Conservation (phyloP, 768 basidiomycete genomes). For the Tulasnella sp. region DNA sequence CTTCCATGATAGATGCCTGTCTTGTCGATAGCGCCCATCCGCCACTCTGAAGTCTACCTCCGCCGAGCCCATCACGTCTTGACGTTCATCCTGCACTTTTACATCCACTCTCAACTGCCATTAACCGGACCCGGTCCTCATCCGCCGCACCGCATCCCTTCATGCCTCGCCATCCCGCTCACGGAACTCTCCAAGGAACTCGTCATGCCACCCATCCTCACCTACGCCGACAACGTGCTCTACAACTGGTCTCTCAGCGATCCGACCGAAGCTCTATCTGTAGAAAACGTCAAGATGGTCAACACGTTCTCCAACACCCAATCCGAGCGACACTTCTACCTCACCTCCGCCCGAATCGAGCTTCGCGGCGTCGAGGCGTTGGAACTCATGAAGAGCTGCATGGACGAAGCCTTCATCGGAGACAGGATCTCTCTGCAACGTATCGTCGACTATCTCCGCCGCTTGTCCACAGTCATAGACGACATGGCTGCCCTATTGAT, state of each 20-base stretch:
- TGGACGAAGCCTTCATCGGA: constrained; percentile 89
- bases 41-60: constrained; percentile 59
- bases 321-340: constrained; percentile 87
- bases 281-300: constrained; percentile 56
- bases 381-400: constrained; percentile 78
- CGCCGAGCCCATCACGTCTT: constrained; percentile 90
- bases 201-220: constrained; percentile 83
- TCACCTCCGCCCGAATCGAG: constrained; percentile 84
- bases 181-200: constrained; percentile 69
- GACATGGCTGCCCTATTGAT: constrained; percentile 64
- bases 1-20: constrained; percentile 63
- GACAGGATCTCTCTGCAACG: constrained; percentile 65
- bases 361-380: constrained; percentile 82
- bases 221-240: constrained; percentile 89
- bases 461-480: constrained; percentile 67
- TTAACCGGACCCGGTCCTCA: constrained; percentile 29
- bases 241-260: constrained; percentile 61
- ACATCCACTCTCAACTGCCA: constrained; percentile 59
- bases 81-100: constrained; percentile 87
- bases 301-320: constrained; percentile 69
- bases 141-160: constrained; percentile 65
- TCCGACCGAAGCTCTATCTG: constrained; percentile 27
- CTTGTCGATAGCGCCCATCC: constrained; percentile 59
- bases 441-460: constrained; percentile 66
- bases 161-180: constrained; percentile 71